phyloP scores from a whole-genome alignment of 75 land plant genomes.

The Cryptomeria japonica region DNA sequence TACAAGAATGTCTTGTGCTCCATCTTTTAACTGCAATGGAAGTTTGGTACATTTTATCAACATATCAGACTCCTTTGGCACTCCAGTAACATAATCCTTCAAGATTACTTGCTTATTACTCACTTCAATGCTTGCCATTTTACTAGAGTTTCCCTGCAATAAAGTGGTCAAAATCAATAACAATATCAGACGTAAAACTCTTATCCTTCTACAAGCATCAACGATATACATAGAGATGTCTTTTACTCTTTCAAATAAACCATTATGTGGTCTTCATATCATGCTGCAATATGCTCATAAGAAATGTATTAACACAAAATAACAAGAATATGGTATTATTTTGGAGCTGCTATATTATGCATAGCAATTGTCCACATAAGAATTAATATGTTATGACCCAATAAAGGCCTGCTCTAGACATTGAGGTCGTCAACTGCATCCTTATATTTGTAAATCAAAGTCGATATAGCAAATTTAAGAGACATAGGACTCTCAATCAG shows the following conservation, averaged over 20 bases:
- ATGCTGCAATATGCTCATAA: neutral
- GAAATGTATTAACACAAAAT: neutral
- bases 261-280: neutral
- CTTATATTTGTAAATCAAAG: neutral
- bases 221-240: neutral
- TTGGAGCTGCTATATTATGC: neutral
- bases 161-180: neutral
- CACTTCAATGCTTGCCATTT: constrained; percentile 26
- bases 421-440: neutral
- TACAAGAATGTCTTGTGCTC: constrained; percentile 39
- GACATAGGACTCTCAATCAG: neutral
- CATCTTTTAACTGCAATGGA: constrained; percentile 26
- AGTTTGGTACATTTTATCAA: constrained; percentile 8
- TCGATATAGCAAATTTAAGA: neutral
- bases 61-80: constrained; percentile 43
- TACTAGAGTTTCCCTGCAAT: neutral
- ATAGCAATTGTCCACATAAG: neutral
- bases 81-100: constrained; percentile 27
- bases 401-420: neutral
- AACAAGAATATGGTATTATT: neutral
- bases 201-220: neutral
- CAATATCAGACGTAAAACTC: neutral
- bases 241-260: neutral
- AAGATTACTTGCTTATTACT: constrained; percentile 41
- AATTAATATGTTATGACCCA: neutral